These are phyloP conservation scores for Thraustochytrium striatum DNA, from an alignment of 352 stramenopile species.

Conservation along the genomic window DNA sequence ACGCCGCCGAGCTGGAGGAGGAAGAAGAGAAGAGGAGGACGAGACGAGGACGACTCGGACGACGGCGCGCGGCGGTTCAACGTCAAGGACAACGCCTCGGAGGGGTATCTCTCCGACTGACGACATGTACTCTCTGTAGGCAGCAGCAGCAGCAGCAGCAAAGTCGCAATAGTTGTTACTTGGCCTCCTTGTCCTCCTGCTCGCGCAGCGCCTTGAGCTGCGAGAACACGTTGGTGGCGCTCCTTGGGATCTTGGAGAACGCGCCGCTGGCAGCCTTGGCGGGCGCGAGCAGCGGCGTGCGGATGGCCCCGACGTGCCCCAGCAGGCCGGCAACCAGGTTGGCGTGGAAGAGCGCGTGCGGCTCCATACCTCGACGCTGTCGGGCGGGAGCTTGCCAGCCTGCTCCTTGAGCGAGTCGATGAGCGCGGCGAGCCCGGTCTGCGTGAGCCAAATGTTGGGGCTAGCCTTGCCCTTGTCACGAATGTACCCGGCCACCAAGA, in stretches of 20 bases:
- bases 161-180: too few relatives aligned
- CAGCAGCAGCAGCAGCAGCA: too few relatives aligned
- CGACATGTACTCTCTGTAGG: too few relatives aligned
- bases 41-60: too few relatives aligned
- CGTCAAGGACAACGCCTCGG: too few relatives aligned
- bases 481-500: slow-evolving; percentile 24
- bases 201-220: too few relatives aligned
- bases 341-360: slow-evolving; percentile 34
- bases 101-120: too few relatives aligned
- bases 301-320: slow-evolving; percentile 15
- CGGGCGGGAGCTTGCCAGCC: neutral
- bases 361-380: neutral
- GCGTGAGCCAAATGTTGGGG: slow-evolving; percentile 12
- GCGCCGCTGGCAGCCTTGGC: neutral
- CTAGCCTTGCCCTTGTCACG: slow-evolving; percentile 20
- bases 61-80: too few relatives aligned
- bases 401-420: neutral
- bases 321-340: slow-evolving; percentile 15
- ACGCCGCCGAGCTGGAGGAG: too few relatives aligned
- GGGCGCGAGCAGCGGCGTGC: slow-evolving; percentile 10
- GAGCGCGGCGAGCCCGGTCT: slow-evolving; percentile 1
- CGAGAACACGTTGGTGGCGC: too few relatives aligned
- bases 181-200: too few relatives aligned
- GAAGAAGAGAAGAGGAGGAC: too few relatives aligned
- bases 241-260: slow-evolving; percentile 20